A percentile compares a stretch with the other conserved stretches of the same genome.
Conservation (phyloP, 208 protist genomes). For the Leishmania guyanensis region DNA sequence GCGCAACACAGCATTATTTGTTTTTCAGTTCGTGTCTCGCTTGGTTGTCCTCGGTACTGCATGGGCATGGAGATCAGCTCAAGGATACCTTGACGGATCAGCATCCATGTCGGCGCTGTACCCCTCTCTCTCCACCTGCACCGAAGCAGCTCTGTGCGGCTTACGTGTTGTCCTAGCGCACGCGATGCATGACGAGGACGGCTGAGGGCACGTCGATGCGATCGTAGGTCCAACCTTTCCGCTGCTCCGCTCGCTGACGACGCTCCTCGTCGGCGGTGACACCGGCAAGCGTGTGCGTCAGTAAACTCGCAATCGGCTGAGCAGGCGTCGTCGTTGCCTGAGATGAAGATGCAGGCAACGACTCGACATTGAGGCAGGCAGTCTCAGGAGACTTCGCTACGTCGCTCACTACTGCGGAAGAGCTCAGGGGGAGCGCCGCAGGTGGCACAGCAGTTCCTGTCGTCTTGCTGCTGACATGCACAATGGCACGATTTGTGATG, state of each 20-base stretch:
- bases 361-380: background rate
- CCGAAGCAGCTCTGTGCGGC: slow-evolving; percentile 1
- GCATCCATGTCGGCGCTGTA: background rate
- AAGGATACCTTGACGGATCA: background rate
- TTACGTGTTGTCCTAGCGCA: slow-evolving; percentile 1
- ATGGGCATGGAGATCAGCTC: background rate
- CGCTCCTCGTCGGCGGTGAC: slow-evolving; percentile 72
- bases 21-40: background rate
- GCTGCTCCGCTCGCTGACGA: slow-evolving; percentile 22
- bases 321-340: background rate
- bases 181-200: slow-evolving; percentile 32
- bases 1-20: background rate
- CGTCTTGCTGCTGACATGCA: slow-evolving; percentile 35
- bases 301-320: slow-evolving; percentile 55
- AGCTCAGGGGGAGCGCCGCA: background rate
- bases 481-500: slow-evolving; percentile 48
- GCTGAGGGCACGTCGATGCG: slow-evolving; percentile 48
- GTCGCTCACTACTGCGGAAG: background rate
- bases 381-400: background rate
- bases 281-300: slow-evolving; percentile 57
- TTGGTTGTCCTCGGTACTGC: background rate
- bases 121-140: background rate
- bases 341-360: background rate
- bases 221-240: slow-evolving; percentile 45
- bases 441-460: background rate